Conservation (phyloP, 2,329 filamentous ascomycete species). For the Beauveria caledonica region DNA sequence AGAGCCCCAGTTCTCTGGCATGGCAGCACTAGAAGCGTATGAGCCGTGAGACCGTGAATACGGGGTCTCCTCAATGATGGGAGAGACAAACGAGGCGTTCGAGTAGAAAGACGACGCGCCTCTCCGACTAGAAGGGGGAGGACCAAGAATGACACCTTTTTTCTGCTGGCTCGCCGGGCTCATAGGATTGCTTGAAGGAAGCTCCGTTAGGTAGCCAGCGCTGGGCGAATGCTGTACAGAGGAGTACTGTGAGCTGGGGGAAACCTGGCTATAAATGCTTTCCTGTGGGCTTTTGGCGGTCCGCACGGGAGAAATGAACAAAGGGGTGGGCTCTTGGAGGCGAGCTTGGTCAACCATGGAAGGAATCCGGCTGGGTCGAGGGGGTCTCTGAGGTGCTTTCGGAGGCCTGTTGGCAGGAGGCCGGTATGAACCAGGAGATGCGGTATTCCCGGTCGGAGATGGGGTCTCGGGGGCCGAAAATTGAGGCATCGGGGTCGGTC, state of each 20-base stretch:
- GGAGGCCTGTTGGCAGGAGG: slow-evolving; percentile 42
- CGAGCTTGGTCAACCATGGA: slow-evolving; percentile 49
- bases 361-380: slow-evolving; percentile 51
- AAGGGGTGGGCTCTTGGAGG: slow-evolving; percentile 47
- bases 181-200: slow-evolving; percentile 35
- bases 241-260: not conserved
- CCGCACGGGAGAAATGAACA: slow-evolving; percentile 30
- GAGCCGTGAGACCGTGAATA: slow-evolving; percentile 52
- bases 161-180: slow-evolving; percentile 25
- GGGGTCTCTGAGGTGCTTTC: slow-evolving; percentile 47
- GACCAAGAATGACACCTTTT: slow-evolving; percentile 47
- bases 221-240: slow-evolving; percentile 32
- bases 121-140: slow-evolving; percentile 51
- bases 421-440: slow-evolving; percentile 36
- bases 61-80: slow-evolving; percentile 65
- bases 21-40: slow-evolving; percentile 63
- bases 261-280: slow-evolving; percentile 15
- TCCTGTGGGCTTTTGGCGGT: slow-evolving; percentile 28
- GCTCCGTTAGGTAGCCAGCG: slow-evolving; percentile 49
- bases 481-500: slow-evolving; percentile 44
- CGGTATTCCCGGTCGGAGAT: slow-evolving; percentile 22
- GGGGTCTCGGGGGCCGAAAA: slow-evolving; percentile 43
- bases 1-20: slow-evolving; percentile 59
- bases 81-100: slow-evolving; percentile 59
- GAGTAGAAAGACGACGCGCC: slow-evolving; percentile 60